These are phyloP conservation scores for Ceratocystiopsis minuta DNA, from an alignment of 2,329 filamentous ascomycete genomes.

Conservation along the genomic window DNA sequence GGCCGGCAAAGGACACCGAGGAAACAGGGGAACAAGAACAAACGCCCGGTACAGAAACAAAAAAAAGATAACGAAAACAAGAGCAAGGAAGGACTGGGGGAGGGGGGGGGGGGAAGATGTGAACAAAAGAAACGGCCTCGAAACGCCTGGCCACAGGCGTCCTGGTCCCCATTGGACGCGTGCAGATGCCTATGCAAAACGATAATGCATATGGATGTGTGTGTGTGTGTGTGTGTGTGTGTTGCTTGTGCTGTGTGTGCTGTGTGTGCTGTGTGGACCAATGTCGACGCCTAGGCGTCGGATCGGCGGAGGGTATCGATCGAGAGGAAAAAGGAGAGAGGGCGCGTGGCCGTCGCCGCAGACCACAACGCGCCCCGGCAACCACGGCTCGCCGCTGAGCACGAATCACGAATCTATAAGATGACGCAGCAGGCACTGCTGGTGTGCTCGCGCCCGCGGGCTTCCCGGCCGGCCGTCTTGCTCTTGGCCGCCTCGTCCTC, in stretches of 20 bases:
- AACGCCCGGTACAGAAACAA: too few species aligned
- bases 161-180: too few species aligned
- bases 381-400: too few species aligned
- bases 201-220: too few species aligned
- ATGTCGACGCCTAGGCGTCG: too few species aligned
- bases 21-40: not conserved
- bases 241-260: not conserved
- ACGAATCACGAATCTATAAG: too few species aligned
- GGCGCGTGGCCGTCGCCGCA: too few species aligned
- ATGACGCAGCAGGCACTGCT: conserved; percentile 32
- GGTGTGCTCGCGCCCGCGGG: conserved; percentile 20
- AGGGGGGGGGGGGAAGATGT: not conserved
- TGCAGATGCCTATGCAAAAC: not conserved
- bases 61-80: not conserved
- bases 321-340: too few species aligned
- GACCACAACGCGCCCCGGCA: too few species aligned
- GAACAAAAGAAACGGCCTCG: not conserved
- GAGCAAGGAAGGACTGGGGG: not conserved
- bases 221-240: not conserved
- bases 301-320: too few species aligned
- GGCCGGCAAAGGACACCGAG: too few species aligned
- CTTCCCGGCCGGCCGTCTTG: conserved; percentile 29
- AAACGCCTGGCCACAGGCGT: not conserved
- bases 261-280: not conserved
- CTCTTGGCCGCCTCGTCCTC: conserved; percentile 54